Evolutionary conservation across 192 early-diverging fungal species (phyloP).

Genomic region (Coemansia sp.): DNA sequence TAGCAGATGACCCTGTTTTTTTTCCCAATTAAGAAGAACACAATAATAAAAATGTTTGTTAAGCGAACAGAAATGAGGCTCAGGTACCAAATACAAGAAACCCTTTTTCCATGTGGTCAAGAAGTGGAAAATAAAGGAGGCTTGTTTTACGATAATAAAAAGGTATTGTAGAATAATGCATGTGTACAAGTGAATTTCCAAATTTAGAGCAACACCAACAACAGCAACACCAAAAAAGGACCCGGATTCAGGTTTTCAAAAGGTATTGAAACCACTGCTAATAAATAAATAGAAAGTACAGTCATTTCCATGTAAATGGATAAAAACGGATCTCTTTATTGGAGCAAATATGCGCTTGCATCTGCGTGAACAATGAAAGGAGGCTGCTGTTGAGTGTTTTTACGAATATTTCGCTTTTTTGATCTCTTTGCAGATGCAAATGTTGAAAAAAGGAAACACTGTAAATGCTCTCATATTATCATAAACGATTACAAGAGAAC

Average conservation of each 20-base stretch:
- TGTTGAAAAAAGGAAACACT: not conserved
- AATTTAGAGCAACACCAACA: too few species aligned
- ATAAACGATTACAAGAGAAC: not conserved
- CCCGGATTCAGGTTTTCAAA: too few species aligned
- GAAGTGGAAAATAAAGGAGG: too few species aligned
- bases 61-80: not conserved
- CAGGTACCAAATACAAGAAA: slow-evolving; percentile 1
- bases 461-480: not conserved
- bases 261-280: not conserved
- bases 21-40: not conserved
- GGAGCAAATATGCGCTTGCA: too few species aligned
- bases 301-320: not conserved
- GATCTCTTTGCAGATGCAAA: not conserved
- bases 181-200: too few species aligned
- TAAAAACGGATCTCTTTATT: not conserved
- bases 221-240: too few species aligned
- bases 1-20: slow-evolving; percentile 2
- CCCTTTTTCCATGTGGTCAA: too few species aligned
- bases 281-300: not conserved
- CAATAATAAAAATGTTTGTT: not conserved
- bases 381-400: not conserved
- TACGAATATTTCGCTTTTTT: not conserved
- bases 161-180: too few species aligned
- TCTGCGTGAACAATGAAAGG: not conserved
- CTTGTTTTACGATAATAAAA: too few species aligned